phyloP scores from a whole-genome alignment of 2,329 filamentous ascomycete genomes.

The Hymenoscyphus albidus region DNA sequence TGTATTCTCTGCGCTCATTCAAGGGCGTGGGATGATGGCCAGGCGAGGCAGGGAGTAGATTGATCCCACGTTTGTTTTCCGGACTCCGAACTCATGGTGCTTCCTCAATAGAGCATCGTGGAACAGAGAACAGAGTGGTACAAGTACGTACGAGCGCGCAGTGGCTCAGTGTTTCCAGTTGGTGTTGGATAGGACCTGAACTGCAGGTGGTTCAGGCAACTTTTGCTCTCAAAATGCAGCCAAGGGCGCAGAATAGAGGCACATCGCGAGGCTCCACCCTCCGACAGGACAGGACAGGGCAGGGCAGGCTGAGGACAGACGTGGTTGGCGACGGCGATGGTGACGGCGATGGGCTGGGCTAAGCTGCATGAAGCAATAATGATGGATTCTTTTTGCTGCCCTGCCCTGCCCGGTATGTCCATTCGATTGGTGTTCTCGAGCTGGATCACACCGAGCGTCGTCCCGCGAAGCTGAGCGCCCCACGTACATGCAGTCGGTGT shows the following conservation, averaged over 20 bases:
- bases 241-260: not conserved
- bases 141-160: not conserved
- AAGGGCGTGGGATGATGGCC: not conserved
- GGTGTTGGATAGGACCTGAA: not conserved
- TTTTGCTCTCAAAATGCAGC: not conserved
- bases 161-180: not conserved
- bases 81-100: not conserved
- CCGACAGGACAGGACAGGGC: not conserved
- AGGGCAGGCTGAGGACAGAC: not conserved
- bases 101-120: not conserved
- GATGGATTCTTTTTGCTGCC: not conserved
- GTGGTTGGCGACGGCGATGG: too few species aligned
- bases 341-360: not conserved
- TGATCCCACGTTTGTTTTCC: constrained; percentile 2
- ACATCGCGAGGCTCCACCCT: not conserved
- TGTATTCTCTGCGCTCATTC: not conserved
- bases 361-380: not conserved
- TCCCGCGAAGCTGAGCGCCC: constrained; percentile 1
- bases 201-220: not conserved
- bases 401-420: not conserved
- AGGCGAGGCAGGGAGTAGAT: not conserved
- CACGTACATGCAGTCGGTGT: not conserved
- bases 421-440: not conserved
- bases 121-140: not conserved
- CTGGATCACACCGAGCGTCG: not conserved